phyloP scores from a whole-genome alignment of 1,284 basidiomycete species.

The Boletus semigastroideus region DNA sequence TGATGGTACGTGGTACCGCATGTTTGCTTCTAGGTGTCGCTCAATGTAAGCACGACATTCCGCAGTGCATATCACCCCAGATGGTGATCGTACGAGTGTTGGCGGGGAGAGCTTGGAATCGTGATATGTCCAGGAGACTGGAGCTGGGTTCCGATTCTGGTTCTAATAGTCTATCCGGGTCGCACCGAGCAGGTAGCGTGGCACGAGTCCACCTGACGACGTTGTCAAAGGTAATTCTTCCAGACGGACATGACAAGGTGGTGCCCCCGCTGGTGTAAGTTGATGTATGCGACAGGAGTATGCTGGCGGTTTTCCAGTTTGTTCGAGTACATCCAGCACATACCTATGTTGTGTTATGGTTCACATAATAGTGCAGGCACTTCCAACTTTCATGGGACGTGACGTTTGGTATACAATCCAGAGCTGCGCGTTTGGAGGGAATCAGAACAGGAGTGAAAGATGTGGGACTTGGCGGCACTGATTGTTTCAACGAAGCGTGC shows the following conservation, averaged over 20 bases:
- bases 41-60: background rate
- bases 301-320: background rate
- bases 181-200: background rate
- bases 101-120: constrained; percentile 15
- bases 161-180: background rate
- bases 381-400: too few species aligned
- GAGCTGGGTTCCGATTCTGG: constrained; percentile 10
- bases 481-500: too few species aligned
- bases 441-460: too few species aligned
- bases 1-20: background rate
- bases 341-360: too few species aligned
- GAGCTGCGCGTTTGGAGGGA: too few species aligned
- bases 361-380: too few species aligned
- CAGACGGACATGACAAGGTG: background rate
- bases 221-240: background rate
- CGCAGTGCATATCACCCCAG: constrained; percentile 31
- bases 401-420: too few species aligned
- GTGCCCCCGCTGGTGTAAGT: background rate
- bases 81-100: constrained; percentile 26
- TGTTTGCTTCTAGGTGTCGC: too few species aligned
- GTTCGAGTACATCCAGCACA: too few species aligned
- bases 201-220: background rate
- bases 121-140: background rate
- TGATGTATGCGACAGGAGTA: too few species aligned
- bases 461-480: too few species aligned